Percentiles rank a stretch among this genome's conserved stretches.
Evolutionary conservation across 1,139 yeast species (phyloP).

Genomic region (Hyphopichia buzzinii): DNA sequence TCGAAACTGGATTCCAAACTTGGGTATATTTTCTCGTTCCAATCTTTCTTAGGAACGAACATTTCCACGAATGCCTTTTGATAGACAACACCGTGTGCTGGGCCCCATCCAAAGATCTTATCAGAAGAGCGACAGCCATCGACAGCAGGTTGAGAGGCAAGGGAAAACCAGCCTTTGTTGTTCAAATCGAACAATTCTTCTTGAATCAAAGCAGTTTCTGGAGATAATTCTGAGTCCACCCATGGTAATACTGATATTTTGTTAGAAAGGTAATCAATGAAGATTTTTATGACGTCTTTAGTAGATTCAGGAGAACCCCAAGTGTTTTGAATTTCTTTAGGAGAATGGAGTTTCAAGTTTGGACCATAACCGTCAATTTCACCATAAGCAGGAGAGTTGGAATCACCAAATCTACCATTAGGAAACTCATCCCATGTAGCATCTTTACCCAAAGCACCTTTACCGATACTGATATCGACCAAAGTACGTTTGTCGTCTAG

Average conservation of each 20-base stretch:
- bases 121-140: constrained; percentile 76
- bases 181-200: constrained; percentile 83
- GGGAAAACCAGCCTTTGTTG: constrained; percentile 73
- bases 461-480: constrained; percentile 78
- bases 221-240: constrained; percentile 80
- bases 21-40: constrained; percentile 58
- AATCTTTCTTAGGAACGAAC: constrained; percentile 75
- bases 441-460: constrained; percentile 82
- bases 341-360: constrained; percentile 66
- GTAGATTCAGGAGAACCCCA: constrained; percentile 83
- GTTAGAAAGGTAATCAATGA: constrained; percentile 72
- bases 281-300: constrained; percentile 64
- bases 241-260: constrained; percentile 83
- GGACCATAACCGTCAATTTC: constrained; percentile 98
- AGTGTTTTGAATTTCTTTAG: constrained; percentile 63
- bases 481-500: constrained; percentile 48
- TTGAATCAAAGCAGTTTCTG: constrained; percentile 91
- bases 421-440: constrained; percentile 99
- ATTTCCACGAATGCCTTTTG: constrained; percentile 91
- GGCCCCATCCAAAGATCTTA: constrained; percentile 97
- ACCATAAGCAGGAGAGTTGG: constrained; percentile 96
- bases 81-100: constrained; percentile 81
- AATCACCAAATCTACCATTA: constrained; percentile 96
- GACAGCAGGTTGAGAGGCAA: constrained; percentile 94
- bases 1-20: constrained; percentile 45